Evolutionary conservation across 1,139 yeast species (phyloP).

Genomic region (Hemisphaericaspora subhashii): DNA sequence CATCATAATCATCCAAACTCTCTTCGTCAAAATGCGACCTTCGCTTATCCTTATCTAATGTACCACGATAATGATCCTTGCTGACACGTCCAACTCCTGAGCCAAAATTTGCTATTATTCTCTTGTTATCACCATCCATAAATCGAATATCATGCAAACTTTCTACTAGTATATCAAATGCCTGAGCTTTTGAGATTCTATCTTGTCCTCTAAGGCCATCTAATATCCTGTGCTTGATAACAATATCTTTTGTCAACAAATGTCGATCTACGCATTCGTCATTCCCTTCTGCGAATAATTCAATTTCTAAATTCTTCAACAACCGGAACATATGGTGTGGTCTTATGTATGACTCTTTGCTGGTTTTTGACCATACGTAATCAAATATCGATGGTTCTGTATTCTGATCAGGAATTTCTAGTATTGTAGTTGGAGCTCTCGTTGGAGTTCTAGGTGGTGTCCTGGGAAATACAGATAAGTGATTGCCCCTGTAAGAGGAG

Average conservation of each 20-base stretch:
- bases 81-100: neutral
- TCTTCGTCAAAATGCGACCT: slow-evolving; percentile 5
- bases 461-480: too few relatives aligned
- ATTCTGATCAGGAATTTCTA: neutral
- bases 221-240: slow-evolving; percentile 7
- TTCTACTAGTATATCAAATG: slow-evolving; percentile 9
- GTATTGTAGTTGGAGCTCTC: neutral
- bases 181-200: slow-evolving; percentile 7
- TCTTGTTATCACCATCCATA: slow-evolving; percentile 3
- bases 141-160: slow-evolving; percentile 8
- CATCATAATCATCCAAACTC: slow-evolving; percentile 12
- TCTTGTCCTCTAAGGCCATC: slow-evolving; percentile 5
- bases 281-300: neutral
- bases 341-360: neutral
- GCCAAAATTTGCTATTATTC: slow-evolving; percentile 2
- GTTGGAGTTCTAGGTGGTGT: neutral
- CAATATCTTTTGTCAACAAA: slow-evolving; percentile 7
- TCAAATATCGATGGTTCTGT: slow-evolving; percentile 7
- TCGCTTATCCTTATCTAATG: neutral
- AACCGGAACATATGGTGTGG: slow-evolving; percentile 7
- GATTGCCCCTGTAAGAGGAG: neutral
- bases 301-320: slow-evolving; percentile 7
- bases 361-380: slow-evolving; percentile 9
- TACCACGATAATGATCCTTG: neutral
- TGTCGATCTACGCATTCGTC: neutral